Conservation (phyloP, 2,329 filamentous ascomycete genomes). For the Cryphonectria parasitica region DNA sequence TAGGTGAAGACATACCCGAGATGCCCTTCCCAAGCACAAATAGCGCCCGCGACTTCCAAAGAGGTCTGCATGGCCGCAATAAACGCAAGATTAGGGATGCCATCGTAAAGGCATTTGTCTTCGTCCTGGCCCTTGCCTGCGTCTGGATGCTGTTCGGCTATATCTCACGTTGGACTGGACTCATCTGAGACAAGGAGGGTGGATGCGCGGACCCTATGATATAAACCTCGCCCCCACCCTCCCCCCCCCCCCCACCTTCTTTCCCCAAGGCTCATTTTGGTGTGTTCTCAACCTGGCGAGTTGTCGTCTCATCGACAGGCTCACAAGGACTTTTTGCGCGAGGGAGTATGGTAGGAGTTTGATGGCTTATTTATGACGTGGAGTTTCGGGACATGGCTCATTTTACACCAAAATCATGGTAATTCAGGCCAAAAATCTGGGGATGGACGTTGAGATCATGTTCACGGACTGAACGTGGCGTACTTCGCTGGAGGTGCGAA, state of each 20-base stretch:
- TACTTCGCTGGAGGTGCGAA: background rate
- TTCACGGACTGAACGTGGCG: background rate
- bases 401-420: background rate
- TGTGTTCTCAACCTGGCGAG: background rate
- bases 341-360: background rate
- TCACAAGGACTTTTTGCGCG: background rate
- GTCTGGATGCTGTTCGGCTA: conserved; percentile 28
- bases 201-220: too few species aligned
- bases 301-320: background rate
- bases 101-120: conserved; percentile 7
- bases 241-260: too few species aligned
- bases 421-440: background rate
- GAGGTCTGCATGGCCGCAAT: conserved; percentile 20
- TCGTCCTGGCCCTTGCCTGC: conserved; percentile 23
- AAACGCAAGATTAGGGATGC: conserved; percentile 21
- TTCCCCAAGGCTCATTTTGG: too few species aligned
- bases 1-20: conserved; percentile 41
- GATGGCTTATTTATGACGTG: background rate
- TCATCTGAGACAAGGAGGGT: background rate
- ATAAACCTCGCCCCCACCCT: too few species aligned
- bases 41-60: conserved; percentile 27
- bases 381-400: background rate
- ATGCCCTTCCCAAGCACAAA: conserved; percentile 42
- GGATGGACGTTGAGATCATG: background rate
- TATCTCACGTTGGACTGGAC: conserved; percentile 22